These are phyloP conservation scores for Wallacemonas rigidus DNA, from an alignment of 208 protist genomes.

Conservation along the genomic window DNA sequence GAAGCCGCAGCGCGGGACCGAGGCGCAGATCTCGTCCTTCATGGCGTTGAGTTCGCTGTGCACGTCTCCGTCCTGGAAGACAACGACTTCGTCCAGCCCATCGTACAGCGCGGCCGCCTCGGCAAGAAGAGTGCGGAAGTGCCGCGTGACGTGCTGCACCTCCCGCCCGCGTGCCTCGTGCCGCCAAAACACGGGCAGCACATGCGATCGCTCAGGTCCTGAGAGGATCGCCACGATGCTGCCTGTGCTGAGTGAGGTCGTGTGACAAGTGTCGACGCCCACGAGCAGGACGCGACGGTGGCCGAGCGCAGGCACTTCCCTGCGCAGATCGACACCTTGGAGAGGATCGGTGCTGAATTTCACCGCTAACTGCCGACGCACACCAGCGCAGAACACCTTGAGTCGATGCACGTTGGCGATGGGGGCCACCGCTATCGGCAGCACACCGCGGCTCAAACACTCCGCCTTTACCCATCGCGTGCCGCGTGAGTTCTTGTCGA, in stretches of 20 bases:
- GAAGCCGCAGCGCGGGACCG: slow-evolving; percentile 65
- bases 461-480: slow-evolving; percentile 80
- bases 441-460: slow-evolving; percentile 77
- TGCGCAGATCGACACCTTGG: slow-evolving; percentile 53
- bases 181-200: slow-evolving; percentile 79
- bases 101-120: slow-evolving; percentile 44
- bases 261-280: slow-evolving; percentile 89
- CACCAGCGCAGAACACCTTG: slow-evolving; percentile 39
- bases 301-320: slow-evolving; percentile 67
- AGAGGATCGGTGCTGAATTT: slow-evolving; percentile 82
- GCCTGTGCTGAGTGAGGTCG: slow-evolving; percentile 60
- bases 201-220: slow-evolving; percentile 52
- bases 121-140: slow-evolving; percentile 54
- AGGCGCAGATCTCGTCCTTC: slow-evolving; percentile 49
- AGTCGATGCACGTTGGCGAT: slow-evolving; percentile 31
- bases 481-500: slow-evolving; percentile 50
- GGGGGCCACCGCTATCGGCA: slow-evolving; percentile 51
- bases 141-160: slow-evolving; percentile 46
- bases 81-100: slow-evolving; percentile 83
- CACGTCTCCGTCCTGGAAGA: slow-evolving; percentile 90
- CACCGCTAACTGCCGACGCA: slow-evolving; percentile 41
- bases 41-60: slow-evolving; percentile 72
- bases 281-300: slow-evolving; percentile 63
- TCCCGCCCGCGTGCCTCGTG: slow-evolving; percentile 75
- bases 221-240: slow-evolving; percentile 73